Percentiles rank a stretch among this genome's conserved stretches.
Conservation (phyloP, 129 eudicot species). For the Helianthus annuus region DNA sequence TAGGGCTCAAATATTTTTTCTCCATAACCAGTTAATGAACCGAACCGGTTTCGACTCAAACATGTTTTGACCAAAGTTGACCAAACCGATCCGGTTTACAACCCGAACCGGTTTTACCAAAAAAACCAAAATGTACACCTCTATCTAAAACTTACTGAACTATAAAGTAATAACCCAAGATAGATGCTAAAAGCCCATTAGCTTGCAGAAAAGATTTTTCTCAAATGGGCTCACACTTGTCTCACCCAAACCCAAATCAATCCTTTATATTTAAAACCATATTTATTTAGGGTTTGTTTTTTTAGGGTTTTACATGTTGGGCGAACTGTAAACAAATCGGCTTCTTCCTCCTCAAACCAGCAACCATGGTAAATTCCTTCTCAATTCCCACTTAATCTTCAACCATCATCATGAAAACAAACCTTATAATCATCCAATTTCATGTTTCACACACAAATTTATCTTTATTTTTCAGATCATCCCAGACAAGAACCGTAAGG, state of each 20-base stretch:
- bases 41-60: too few species aligned
- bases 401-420: neutral
- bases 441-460: neutral
- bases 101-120: too few species aligned
- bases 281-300: conserved; percentile 26
- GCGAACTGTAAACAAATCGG: neutral
- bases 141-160: too few species aligned
- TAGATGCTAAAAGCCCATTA: neutral
- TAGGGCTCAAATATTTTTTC: too few species aligned
- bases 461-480: conserved; percentile 52
- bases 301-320: conserved; percentile 27
- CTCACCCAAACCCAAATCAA: conserved; percentile 3
- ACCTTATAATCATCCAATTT: neutral
- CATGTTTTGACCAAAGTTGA: too few species aligned
- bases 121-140: neutral
- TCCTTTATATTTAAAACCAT: neutral
- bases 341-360: neutral
- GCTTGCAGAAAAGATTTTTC: neutral
- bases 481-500: conserved; percentile 79
- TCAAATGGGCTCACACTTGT: neutral
- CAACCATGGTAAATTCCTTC: conserved; percentile 28
- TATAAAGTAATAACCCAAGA: neutral
- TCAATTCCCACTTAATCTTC: neutral
- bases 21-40: too few species aligned
- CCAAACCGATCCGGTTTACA: too few species aligned